Base-by-base conservation (phyloP, 108 stramenopile genomes). In the Skeletonema tropicum region DNA sequence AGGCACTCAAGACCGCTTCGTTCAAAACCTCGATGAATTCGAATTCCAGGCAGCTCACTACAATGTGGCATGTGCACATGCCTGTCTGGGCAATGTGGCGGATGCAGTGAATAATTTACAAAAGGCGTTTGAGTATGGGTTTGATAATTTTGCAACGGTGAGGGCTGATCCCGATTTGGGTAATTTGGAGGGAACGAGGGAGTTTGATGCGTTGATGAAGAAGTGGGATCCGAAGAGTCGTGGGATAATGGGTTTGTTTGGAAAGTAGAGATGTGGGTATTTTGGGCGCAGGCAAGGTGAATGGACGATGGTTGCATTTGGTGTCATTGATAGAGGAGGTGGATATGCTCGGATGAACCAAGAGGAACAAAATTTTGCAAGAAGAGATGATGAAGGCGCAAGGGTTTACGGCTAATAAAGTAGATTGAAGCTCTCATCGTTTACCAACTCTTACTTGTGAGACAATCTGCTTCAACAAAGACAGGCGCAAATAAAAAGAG, bases 41-140 rank as follows among this genome's bases (percentile, higher is more conserved):
- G 93, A 94, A 83, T 74, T 86, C 11, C 93, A 94, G 69, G 90
- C 93, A 10, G 93, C 88, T 9, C 88, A 94, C 68, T 94, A 94
- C 79, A 94, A 94, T 55, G 84, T 94, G 66, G 93, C 93, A 0
- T 94, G 93, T 70, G 87, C 89, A 30, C 74, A 94, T 63, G 82
- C 93, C 3, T 60, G 85, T 55, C 70, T 94, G 41, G 85, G 86
- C 14, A 80, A 89, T 65, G 61, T 88, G 3, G 82, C 75, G 13
- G 90, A 91, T 33, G 85, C 79, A 11, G 72, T 93, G 36, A 71
- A 68, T 6, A 89, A 87, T 68, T 71, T 94, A 26, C 64, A 85
- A 55, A 79, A 74, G 36, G 88, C 90, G 6, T 91, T 91, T 76
- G 84, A 89, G 52, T 80, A 82, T 80, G 93, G 93, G 49, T 94